These are phyloP conservation scores for Conringia planisiliqua DNA, from an alignment of 345 rosid species.

Conservation along the genomic window DNA sequence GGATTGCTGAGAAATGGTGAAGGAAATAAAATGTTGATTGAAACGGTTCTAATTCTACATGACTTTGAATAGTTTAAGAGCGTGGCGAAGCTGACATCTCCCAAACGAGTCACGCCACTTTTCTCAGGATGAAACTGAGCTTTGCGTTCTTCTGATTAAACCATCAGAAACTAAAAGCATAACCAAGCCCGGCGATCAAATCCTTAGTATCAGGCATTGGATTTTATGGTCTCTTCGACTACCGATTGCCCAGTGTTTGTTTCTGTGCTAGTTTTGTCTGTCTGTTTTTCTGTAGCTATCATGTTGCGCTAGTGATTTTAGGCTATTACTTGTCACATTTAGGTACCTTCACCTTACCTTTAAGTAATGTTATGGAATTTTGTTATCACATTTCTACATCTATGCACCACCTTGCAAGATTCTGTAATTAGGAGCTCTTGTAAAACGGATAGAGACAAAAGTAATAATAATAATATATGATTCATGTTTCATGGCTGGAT, in stretches of 20 bases:
- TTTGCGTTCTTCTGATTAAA: not conserved
- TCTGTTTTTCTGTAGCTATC: slow-evolving; percentile 18
- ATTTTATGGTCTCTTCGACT: slow-evolving; percentile 4
- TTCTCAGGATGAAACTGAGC: slow-evolving; percentile 48
- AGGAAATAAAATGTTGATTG: not conserved
- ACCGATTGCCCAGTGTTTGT: not conserved
- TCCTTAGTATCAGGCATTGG: slow-evolving; percentile 15
- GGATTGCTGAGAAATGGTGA: not conserved
- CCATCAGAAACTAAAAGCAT: slow-evolving; percentile 6
- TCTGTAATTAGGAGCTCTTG: slow-evolving; percentile 23
- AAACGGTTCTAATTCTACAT: slow-evolving; percentile 4
- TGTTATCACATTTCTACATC: slow-evolving; percentile 7
- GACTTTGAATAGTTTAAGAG: slow-evolving; percentile 61
- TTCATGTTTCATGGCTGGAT: slow-evolving; percentile 2
- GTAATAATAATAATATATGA: slow-evolving; percentile 6
- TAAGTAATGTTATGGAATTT: not conserved
- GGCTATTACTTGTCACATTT: slow-evolving; percentile 17
- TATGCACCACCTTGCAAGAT: slow-evolving; percentile 4
- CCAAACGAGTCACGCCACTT: slow-evolving; percentile 48
- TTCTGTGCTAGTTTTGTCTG: slow-evolving; percentile 21
- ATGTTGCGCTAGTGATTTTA: slow-evolving; percentile 20
- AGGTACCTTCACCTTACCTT: not conserved
- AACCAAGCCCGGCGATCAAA: slow-evolving; percentile 8
- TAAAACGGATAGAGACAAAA: slow-evolving; percentile 7
- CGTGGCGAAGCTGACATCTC: slow-evolving; percentile 63